Evolutionary conservation across 331 rosid genomes (phyloP).

Genomic region (Quercus lobata): DNA sequence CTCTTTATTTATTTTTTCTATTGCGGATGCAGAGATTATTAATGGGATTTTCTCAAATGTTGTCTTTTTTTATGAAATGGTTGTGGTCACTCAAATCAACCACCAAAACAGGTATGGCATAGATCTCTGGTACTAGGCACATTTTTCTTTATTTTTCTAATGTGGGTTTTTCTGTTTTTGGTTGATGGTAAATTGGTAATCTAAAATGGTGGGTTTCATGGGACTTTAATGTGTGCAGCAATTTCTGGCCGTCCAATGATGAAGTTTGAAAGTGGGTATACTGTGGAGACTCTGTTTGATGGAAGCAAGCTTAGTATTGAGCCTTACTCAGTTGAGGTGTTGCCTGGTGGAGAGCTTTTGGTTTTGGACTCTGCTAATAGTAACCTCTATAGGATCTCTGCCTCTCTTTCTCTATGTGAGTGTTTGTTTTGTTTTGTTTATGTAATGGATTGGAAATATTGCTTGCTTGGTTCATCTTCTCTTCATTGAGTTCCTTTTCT

Average conservation of each 20-base stretch:
- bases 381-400: constrained; percentile 68
- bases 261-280: constrained; percentile 91
- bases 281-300: constrained; percentile 88
- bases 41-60: constrained; percentile 69
- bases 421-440: constrained; percentile 8
- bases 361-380: constrained; percentile 82
- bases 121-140: constrained; percentile 30
- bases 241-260: constrained; percentile 64
- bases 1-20: not conserved
- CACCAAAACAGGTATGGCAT: constrained; percentile 57
- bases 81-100: constrained; percentile 74
- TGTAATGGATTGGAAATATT: constrained; percentile 3
- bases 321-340: constrained; percentile 78
- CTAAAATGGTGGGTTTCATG: constrained; percentile 18
- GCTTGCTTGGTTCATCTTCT: constrained; percentile 3
- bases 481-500: constrained; percentile 9
- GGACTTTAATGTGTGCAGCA: constrained; percentile 30
- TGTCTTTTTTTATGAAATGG: constrained; percentile 59
- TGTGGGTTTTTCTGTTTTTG: not conserved
- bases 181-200: not conserved
- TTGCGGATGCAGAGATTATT: constrained; percentile 43
- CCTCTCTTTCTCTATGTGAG: constrained; percentile 89
- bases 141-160: constrained; percentile 3
- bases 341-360: constrained; percentile 81
- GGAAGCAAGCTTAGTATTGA: constrained; percentile 93